Evolutionary conservation across 2,329 filamentous ascomycete genomes (phyloP), one percentile per base, ranked within the genome.

Genomic region (Neofusicoccum kwambonambiense): DNA sequence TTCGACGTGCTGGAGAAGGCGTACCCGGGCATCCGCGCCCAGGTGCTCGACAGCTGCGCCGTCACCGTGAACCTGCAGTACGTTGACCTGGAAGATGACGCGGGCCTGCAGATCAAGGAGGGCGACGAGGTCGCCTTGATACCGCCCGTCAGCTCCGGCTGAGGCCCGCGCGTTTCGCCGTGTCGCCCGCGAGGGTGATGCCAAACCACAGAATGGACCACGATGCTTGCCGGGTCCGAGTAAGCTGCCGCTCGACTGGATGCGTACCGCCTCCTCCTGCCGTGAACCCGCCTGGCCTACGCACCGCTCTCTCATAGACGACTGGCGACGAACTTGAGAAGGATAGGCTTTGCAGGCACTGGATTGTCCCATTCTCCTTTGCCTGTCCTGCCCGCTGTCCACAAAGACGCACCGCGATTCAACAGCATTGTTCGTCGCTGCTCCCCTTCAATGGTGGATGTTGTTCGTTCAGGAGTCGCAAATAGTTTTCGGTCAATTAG

Each of bases 91-190:
- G 81, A 84, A n/a, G 81, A 84, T 4, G 81, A 81, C 45, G 77
- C 78, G 37, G 79, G 78, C 15, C 69, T 81, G 31, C 74, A 86
- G 64, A 90, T 96, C 65, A 78, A 87, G 60, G 86, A 87, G 67
- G 90, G 89, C 34, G 92, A 96, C 73, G 92, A 96, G 79, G 91
- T 96, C 64, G 92, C 90, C 47, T 90, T 96, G 41, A 94, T 96
- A 65, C 92, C 92, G 39, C 92, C 92, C 9, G 92, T 96, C 69
- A 96, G 92, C 81, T 93, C 92, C 42, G 92, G 92, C 4, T 95
- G 76, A 84, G 35, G 37, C 11, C 3, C 37, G 37, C 4, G 11
- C 37, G 37, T 4, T 39, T 39, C 11, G 37, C 37, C 13, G 11
- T 39, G 3, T 1, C 11, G 37, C 37, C 27, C 27, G 27, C 27